Base-by-base conservation (phyloP, 768 basidiomycete genomes). In the Termitomyces sp. region DNA sequence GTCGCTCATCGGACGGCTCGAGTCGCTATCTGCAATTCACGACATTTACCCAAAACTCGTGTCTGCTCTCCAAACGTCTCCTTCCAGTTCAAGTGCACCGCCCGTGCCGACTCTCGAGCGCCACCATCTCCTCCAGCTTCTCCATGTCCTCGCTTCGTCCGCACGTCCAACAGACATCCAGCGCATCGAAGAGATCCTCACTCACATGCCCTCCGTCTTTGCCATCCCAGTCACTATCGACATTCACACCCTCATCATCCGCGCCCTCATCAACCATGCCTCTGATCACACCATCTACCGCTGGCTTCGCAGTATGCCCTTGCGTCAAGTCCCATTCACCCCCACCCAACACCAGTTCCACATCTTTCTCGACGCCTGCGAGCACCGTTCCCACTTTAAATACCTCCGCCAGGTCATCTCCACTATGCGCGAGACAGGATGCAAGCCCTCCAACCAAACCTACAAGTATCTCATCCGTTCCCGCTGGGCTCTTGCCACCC, bases 341-440 rank as follows among this genome's bases (percentile, higher is more conserved):
- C 83, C 84, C 77, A 22, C 66, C 77, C 37, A 70, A 77, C n/a
- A n/a, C 21, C 82, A 84, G 54, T 83, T 82, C 71, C 79, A 85
- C 58, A 56, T 74, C 10, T 75, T 84, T 58, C 68, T 88, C 35
- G 70, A 77, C 37, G 66, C 68, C 12, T 74, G 70, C 57, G 61
- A 64, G 10, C 60, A 67, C 35, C 62, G 68, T n/a, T 62, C 65
- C 12, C 58, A 68, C 1, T 68, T 72, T 57, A 65, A 62, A 28
- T 68, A 68, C 56, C 52, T 75, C 61, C 74, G 69, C 45, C 68
- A 68, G 58, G 58, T 69, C 26, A 64, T 76, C 58, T 64, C 71
- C 56, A 60, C 68, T 38, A 74, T 71, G 68, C 65, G 64, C n/a
- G 60, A 67, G 30, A 63, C 73, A 30, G 75, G 77, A 59, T 79